Evolutionary conservation across 345 rosid species (phyloP), one percentile per base, ranked within the genome.

Genomic region (Eucalyptus curtisii): DNA sequence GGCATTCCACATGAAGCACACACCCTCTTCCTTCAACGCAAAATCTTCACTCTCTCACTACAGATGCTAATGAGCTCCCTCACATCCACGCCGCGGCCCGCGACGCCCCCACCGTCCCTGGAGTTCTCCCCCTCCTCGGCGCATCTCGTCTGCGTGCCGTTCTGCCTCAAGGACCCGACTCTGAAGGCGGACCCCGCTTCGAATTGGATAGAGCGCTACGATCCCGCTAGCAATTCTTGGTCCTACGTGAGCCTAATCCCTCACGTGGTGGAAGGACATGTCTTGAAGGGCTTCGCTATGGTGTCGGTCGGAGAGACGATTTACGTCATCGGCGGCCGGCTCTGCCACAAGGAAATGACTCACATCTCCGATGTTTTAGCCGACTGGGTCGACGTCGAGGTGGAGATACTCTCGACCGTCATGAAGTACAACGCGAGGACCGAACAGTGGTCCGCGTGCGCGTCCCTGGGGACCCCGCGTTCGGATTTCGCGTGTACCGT

Each of bases 201-300:
- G 27, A 88, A 64, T 53, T 91, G 93, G 93, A 91, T 95, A 17
- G 95, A 93, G 13, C 66, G 93, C 64, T 94, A 91, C 85, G 59
- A 92, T 42, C 95, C 94, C 1, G 85, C 89, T 6, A 47, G 45
- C 89, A 92, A 94, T 55, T 82, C 91, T 5, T 94, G 95, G 96
- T 90, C 87, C 52, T 89, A 93, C 33, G 92, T 92, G 7, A 86
- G 92, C 87, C 10, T 80, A 8, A 91, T 94, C 52, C 93, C 96
- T 0, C 85, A 76, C 76, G 53, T 91, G 8, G 49, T 13, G 2
- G 90, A 91, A 4, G 90, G 93, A 87, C 93, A 90, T 30, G 92
- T 93, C 52, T 55, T 95, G 31, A 95, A 94, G 40, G 93, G 90
- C 13, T 94, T 94, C 55, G 89, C 94, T 0, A 92, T 94, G 93